These are phyloP conservation scores for Pleurotus tuoliensis DNA, from an alignment of 768 basidiomycete genomes.

Conservation along the genomic window DNA sequence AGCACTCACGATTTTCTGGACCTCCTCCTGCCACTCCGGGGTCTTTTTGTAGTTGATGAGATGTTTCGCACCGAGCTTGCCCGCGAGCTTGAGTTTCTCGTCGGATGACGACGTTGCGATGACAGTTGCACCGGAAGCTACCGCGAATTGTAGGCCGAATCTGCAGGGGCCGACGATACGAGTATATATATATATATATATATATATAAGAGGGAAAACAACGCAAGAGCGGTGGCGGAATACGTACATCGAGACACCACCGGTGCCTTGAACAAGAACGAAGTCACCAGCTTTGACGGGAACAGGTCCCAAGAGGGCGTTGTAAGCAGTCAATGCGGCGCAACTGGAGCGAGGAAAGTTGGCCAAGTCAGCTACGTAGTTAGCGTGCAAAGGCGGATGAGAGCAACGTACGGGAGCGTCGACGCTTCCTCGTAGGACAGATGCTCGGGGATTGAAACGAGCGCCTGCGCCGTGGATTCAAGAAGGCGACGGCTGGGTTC, in stretches of 20 bases:
- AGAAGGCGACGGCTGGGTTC: background rate
- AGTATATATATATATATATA: no score
- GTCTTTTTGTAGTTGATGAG: constrained; percentile 59
- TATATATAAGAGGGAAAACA: no score
- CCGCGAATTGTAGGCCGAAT: constrained; percentile 57
- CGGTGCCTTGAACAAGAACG: constrained; percentile 55
- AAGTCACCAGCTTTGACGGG: constrained; percentile 56
- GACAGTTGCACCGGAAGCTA: constrained; percentile 58
- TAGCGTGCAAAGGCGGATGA: background rate
- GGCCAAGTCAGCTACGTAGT: background rate
- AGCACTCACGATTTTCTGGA: constrained; percentile 32
- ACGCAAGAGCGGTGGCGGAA: background rate
- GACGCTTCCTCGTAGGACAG: constrained; percentile 62
- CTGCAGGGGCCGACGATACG: constrained; percentile 18
- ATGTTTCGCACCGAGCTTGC: constrained; percentile 47
- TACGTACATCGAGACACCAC: constrained; percentile 50
- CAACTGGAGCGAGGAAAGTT: constrained; percentile 28
- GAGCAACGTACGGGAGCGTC: constrained; percentile 48
- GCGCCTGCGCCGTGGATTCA: constrained; percentile 23
- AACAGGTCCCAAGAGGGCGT: constrained; percentile 43
- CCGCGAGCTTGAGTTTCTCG: constrained; percentile 50
- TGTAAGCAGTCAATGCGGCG: constrained; percentile 64
- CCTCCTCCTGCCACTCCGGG: constrained; percentile 57
- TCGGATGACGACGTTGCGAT: constrained; percentile 68
- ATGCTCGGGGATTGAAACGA: constrained; percentile 53